phyloP scores from a whole-genome alignment of 768 basidiomycete genomes.

The Podaxis carcinomalis region DNA sequence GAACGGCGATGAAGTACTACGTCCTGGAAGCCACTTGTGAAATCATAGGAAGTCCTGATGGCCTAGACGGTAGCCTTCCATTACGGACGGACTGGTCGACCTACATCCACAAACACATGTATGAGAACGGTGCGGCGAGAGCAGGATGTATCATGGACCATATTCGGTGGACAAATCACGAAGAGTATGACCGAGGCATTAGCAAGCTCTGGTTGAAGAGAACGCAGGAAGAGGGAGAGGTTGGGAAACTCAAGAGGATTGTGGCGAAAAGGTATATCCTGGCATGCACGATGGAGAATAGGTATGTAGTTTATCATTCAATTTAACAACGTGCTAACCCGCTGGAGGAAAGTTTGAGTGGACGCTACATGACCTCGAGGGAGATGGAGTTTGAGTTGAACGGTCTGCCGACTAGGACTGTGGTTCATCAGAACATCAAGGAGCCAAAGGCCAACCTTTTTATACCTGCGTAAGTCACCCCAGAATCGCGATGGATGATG shows the following conservation, averaged over 20 bases:
- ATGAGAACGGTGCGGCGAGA: not conserved
- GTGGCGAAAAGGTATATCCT: conserved; percentile 64
- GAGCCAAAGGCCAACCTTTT: conserved; percentile 47
- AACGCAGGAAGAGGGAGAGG: conserved; percentile 35
- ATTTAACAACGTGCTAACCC: not conserved
- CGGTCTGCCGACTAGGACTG: conserved; percentile 30
- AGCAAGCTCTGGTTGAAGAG: conserved; percentile 61
- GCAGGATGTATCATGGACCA: conserved; percentile 29
- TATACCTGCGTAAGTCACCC: conserved; percentile 53
- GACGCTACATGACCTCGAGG: conserved; percentile 60
- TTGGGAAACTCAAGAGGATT: conserved; percentile 34
- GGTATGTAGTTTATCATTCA: conserved; percentile 33
- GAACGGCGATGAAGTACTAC: conserved; percentile 35
- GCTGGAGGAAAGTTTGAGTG: conserved; percentile 40
- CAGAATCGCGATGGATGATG: not conserved
- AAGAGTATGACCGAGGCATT: conserved; percentile 66
- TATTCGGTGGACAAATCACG: conserved; percentile 64
- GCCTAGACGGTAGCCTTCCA: not conserved
- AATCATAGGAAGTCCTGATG: conserved; percentile 45
- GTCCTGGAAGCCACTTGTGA: conserved; percentile 74
- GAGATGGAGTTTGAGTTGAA: conserved; percentile 72
- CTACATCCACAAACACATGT: conserved; percentile 36
- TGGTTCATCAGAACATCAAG: conserved; percentile 7
- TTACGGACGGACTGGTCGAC: conserved; percentile 61
- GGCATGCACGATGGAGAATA: conserved; percentile 70